Evolutionary conservation across 495 filamentous ascomycete species (phyloP), one percentile per base, ranked within the genome.

Genomic region (Filosporella fistucella): DNA sequence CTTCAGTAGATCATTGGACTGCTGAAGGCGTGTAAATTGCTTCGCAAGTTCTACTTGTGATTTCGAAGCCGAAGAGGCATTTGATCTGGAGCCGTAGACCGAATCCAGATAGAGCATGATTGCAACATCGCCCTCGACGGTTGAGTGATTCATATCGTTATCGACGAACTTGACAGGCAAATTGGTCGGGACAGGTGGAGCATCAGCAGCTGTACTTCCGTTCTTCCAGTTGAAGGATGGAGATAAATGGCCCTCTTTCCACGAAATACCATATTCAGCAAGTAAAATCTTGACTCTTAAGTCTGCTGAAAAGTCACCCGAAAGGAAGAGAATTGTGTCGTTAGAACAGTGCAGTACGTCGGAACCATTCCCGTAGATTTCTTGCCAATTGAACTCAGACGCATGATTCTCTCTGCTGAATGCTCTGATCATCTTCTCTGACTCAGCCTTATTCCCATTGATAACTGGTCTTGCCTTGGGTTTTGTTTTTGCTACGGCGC

Each of bases 371-470:
- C 91, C 94, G 55, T 98, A 98, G 12, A 74, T 61, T 1, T 64
- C 70, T 17, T 82, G 72, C 94, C 93, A 96, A 56, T 89, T 79
- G 55, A 96, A 94, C 0, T 68, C 74, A 3, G 57, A 67, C 16
- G 74, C 63, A 36, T 85, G 83, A 55, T 97, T 98, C 66, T 98
- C 93, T 14, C 73, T 74, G 3, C 89, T 87, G 63, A 98, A 97
- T 0, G 86, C 86, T 28, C 67, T 68, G 32, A 98, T 70, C 63
- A 98, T 75, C 24, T 62, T 65, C 46, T 90, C 78, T 0, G 84
- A 81, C 46, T 87, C 77, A 8, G 68, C 64, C 0, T 73, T 68
- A 43, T 87, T 75, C 0, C 81, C 88, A 49, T 87, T 88, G 32
- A 87, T 63, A 4, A 95, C 83, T 0, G 64, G 56, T 9, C 68